phyloP scores from a whole-genome alignment of 495 filamentous ascomycete genomes.

The Annulohypoxylon maeteangense region DNA sequence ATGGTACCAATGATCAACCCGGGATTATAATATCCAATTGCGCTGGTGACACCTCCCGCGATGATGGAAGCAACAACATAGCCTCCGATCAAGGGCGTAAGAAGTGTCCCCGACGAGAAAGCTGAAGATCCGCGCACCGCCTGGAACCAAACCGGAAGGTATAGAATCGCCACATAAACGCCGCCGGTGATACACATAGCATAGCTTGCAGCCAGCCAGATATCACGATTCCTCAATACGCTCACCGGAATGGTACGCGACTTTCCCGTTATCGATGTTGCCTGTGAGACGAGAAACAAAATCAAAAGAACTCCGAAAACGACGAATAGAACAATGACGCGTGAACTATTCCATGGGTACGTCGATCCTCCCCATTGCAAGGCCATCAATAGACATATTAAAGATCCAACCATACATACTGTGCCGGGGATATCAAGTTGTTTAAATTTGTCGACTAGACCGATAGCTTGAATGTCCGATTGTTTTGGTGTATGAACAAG shows the following conservation, averaged over 20 bases:
- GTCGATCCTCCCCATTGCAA: conserved; percentile 6
- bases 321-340: background rate
- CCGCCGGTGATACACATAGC: conserved; percentile 2
- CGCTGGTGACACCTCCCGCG: background rate
- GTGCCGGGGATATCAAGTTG: conserved; percentile 3
- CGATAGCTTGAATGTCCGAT: background rate
- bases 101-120: background rate
- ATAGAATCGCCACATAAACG: background rate
- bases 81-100: background rate
- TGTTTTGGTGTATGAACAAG: background rate
- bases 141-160: conserved; percentile 4
- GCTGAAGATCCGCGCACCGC: background rate
- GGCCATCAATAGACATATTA: background rate
- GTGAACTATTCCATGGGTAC: background rate
- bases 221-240: background rate
- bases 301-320: background rate
- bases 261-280: background rate
- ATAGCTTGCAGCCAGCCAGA: conserved; percentile 5
- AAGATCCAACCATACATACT: background rate
- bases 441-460: background rate
- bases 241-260: background rate
- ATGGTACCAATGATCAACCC: background rate
- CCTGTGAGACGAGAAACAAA: background rate
- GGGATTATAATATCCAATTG: background rate
- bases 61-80: background rate